phyloP scores from a whole-genome alignment of 192 early-diverging fungal genomes.

The Coemansia sp. region DNA sequence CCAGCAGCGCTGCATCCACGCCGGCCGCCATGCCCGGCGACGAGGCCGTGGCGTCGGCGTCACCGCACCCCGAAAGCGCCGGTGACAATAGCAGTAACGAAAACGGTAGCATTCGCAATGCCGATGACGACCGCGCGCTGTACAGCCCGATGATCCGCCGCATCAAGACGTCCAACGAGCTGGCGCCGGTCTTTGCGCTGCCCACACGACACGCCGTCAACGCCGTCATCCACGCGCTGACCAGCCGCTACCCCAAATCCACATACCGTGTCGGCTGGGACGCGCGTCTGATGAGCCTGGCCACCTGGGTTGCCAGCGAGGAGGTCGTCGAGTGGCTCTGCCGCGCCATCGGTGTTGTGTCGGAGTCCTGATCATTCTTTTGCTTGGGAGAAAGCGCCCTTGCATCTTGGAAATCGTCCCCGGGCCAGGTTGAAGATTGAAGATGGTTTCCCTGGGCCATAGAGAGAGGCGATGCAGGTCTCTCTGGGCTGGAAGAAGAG shows the following conservation, averaged over 20 bases:
- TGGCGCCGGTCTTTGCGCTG: constrained; percentile 46
- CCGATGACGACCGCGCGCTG: constrained; percentile 16
- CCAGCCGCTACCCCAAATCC: constrained; percentile 50
- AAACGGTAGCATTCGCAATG: background rate
- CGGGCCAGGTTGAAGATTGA: too few relatives aligned
- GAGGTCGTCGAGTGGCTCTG: constrained; percentile 52
- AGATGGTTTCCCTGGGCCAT: too few relatives aligned
- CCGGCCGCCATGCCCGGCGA: constrained; percentile 43
- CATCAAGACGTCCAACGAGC: constrained; percentile 41
- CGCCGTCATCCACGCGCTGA: constrained; percentile 49
- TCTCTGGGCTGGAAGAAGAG: too few relatives aligned
- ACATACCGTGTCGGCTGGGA: constrained; percentile 56
- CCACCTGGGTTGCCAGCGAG: constrained; percentile 43
- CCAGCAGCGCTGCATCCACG: background rate
- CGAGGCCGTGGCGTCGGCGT: constrained; percentile 38
- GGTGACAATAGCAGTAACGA: background rate
- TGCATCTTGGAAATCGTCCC: too few relatives aligned
- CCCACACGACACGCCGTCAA: constrained; percentile 48
- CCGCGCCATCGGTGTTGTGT: constrained; percentile 48
- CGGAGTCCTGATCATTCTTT: constrained; percentile 39
- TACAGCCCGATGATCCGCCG: constrained; percentile 51
- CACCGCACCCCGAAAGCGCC: constrained; percentile 7
- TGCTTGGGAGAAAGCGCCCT: too few relatives aligned
- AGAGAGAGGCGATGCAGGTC: too few relatives aligned
- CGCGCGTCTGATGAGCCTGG: constrained; percentile 46